These are phyloP conservation scores for Panus rudis DNA, from an alignment of 768 basidiomycete species.

Conservation along the genomic window DNA sequence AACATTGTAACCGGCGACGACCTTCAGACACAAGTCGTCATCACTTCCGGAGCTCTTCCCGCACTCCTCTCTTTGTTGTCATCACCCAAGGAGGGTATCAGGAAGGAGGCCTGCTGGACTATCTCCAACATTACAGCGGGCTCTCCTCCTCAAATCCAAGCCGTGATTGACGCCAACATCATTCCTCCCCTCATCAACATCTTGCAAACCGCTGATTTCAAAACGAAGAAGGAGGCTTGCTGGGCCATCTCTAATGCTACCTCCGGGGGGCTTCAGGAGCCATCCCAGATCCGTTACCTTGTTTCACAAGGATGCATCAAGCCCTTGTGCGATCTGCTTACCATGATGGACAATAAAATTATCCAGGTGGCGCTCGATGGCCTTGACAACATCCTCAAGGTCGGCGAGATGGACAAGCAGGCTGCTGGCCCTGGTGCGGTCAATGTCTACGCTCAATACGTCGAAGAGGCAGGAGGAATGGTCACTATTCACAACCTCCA, in stretches of 20 bases:
- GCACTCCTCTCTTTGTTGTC: constrained; percentile 89
- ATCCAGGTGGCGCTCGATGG: constrained; percentile 98
- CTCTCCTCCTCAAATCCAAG: constrained; percentile 93
- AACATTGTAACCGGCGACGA: constrained; percentile 99
- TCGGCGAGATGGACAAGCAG: constrained; percentile 92
- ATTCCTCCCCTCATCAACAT: constrained; percentile 98
- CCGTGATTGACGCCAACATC: constrained; percentile 96
- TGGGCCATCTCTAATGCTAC: constrained; percentile 99
- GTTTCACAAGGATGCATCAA: constrained; percentile 98
- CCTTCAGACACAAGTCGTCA: constrained; percentile 97
- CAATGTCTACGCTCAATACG: constrained; percentile 90
- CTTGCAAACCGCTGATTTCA: constrained; percentile 95
- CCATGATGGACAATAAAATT: constrained; percentile 99
- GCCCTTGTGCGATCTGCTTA: constrained; percentile 91
- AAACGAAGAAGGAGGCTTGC: constrained; percentile 98
- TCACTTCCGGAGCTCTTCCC: constrained; percentile 94
- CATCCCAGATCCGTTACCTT: constrained; percentile 94
- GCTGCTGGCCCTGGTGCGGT: constrained; percentile 72
- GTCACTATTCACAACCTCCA: constrained; percentile 97
- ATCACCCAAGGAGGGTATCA: constrained; percentile 96
- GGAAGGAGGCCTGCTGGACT: constrained; percentile 99
- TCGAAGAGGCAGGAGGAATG: constrained; percentile 99
- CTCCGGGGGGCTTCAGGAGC: constrained; percentile 94
- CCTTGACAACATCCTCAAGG: constrained; percentile 95
- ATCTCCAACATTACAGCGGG: constrained; percentile 99